Evolutionary conservation across 371 early-diverging fungal species (phyloP), one percentile per base, ranked within the genome.

Genomic region (Mucor lusitanicus): DNA sequence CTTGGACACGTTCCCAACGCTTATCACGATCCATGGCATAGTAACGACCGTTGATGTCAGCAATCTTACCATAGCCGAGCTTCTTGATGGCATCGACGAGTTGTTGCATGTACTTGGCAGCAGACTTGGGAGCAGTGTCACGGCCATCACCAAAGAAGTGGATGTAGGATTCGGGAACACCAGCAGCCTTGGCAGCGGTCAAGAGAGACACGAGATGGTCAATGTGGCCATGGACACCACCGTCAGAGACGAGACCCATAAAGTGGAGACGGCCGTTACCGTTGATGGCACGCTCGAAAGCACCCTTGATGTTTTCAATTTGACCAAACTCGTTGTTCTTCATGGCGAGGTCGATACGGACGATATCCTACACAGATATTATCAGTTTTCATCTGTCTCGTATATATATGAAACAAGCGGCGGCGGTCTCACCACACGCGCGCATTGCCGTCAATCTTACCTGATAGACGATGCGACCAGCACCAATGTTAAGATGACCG

Each of bases 21-120:
- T 97, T 97, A 86, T 99, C 99, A 80, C 99, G 93, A 81, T 99
- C 99, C 99, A 99, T 99, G 65, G 99, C 97, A 79, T 99, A 99
- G 90, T 98, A 99, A 63, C 99, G 90, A 33, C 99, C 99, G 23
- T 90, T 87, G 44, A 99, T 88, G 40, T 97, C 96, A 37, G 96
- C 99, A 23, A 99, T 65, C 71, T 85, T 88, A 68, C 98, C 99
- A 78, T 95, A 97, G 6, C 81, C 60, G 59, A 92, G 63, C 57
- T 82, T 73, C 25, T 87, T 74, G 61, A 91, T 76, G 61, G 86
- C 87, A 56, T 90, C 89, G 58, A 86, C 77, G 69, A 97, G 86
- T 70, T 91, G 83, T 72, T 83, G 75, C 72, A 94, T 72, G 75
- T 95, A 95, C 63, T 81, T 85, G 62, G 82, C 71, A 39, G 95